phyloP scores from a whole-genome alignment of 2,329 filamentous ascomycete genomes.

The Leptographium wingfieldii region DNA sequence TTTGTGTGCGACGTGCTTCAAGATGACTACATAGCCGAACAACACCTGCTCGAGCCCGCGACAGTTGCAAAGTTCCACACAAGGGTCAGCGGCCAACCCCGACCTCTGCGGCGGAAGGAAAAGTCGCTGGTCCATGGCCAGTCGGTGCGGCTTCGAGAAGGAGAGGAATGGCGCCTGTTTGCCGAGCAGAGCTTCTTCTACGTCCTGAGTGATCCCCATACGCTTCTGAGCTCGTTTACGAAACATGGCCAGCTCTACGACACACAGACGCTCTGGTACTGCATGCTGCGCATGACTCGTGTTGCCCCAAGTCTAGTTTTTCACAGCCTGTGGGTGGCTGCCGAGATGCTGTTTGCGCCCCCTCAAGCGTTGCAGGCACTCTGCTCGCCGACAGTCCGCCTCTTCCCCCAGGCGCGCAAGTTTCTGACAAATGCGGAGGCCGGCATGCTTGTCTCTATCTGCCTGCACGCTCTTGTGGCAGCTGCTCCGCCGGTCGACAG shows the following conservation, averaged over 20 bases:
- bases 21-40: slow-evolving; percentile 40
- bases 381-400: slow-evolving; percentile 24
- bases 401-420: slow-evolving; percentile 22
- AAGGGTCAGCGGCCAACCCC: slow-evolving; percentile 16
- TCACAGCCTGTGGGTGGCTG: slow-evolving; percentile 51
- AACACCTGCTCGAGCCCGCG: slow-evolving; percentile 31
- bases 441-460: slow-evolving; percentile 43
- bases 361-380: slow-evolving; percentile 31
- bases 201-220: slow-evolving; percentile 44
- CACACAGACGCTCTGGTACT: slow-evolving; percentile 50
- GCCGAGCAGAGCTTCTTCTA: slow-evolving; percentile 53
- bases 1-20: slow-evolving; percentile 49
- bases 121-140: slow-evolving; percentile 8
- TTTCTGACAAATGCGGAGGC: slow-evolving; percentile 36
- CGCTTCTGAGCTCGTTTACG: slow-evolving; percentile 45
- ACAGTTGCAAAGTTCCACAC: slow-evolving; percentile 19
- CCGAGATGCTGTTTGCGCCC: slow-evolving; percentile 44
- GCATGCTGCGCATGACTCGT: slow-evolving; percentile 46
- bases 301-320: slow-evolving; percentile 46
- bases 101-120: slow-evolving; percentile 22
- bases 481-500: slow-evolving; percentile 38
- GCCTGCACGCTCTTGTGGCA: slow-evolving; percentile 49
- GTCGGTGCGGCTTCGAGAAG: slow-evolving; percentile 7
- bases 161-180: slow-evolving; percentile 44
- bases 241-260: slow-evolving; percentile 39